These are phyloP conservation scores for Diaporthe australafricana DNA, from an alignment of 2,329 filamentous ascomycete genomes.

Conservation along the genomic window DNA sequence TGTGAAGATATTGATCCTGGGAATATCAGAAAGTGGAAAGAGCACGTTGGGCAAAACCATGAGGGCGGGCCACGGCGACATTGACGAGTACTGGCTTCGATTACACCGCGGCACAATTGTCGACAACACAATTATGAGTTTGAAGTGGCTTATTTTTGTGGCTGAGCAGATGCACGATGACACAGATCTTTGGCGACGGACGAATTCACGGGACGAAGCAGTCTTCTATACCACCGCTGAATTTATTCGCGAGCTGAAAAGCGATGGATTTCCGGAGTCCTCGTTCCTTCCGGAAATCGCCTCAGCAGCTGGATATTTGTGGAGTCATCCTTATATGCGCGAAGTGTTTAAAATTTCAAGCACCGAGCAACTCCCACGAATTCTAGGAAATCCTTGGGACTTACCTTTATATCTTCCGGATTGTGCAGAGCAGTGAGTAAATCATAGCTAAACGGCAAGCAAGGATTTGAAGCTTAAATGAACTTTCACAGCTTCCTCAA, in stretches of 20 bases:
- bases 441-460: neutral
- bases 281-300: neutral
- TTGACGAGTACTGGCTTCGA: neutral
- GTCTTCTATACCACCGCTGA: neutral
- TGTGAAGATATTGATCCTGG: neutral
- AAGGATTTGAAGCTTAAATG: neutral
- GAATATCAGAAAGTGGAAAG: neutral
- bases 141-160: neutral
- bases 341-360: neutral
- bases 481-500: neutral
- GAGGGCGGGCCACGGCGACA: neutral
- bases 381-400: neutral
- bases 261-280: neutral
- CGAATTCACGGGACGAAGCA: neutral
- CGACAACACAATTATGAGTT: neutral
- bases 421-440: neutral
- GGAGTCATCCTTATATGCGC: neutral
- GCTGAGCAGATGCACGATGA: neutral
- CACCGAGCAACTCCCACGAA: neutral
- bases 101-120: neutral
- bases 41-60: neutral
- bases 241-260: neutral
- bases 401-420: neutral
- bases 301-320: neutral
- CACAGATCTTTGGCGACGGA: neutral